Conservation (phyloP, 139 green algal species). For the Bryopsis sp. region DNA sequence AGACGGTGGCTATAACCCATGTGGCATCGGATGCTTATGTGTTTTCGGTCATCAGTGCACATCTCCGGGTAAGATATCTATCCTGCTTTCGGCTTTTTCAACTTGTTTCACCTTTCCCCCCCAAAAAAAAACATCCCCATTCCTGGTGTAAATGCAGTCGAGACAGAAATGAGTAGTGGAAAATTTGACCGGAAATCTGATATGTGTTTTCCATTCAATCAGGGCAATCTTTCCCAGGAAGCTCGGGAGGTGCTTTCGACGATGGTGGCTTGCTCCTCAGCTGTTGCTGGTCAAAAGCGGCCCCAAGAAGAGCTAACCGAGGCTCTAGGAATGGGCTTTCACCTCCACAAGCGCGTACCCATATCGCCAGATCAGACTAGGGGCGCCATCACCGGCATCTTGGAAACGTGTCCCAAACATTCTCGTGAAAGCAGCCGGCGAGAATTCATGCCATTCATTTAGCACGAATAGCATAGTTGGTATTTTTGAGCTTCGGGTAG, state of each 20-base stretch:
- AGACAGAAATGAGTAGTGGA: too few relatives aligned
- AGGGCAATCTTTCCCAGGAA: background rate
- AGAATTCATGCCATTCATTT: constrained; percentile 18
- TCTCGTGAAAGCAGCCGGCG: background rate
- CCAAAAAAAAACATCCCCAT: too few relatives aligned
- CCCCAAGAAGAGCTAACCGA: constrained; percentile 1
- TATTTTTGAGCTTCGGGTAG: too few relatives aligned
- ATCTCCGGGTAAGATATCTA: constrained; percentile 4
- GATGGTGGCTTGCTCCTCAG: constrained; percentile 7
- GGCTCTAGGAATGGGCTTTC: constrained; percentile 9
- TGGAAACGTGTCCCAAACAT: constrained; percentile 18
- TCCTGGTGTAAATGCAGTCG: constrained; percentile 11
- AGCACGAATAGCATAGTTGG: too few relatives aligned
- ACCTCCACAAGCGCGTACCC: background rate
- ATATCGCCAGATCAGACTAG: background rate
- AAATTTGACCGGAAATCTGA: background rate
- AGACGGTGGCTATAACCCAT: background rate
- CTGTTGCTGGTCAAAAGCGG: background rate
- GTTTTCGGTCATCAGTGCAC: constrained; percentile 7
- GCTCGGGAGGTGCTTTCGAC: constrained; percentile 2
- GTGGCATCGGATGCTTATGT: constrained; percentile 3
- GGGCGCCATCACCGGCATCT: background rate
- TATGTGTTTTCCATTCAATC: background rate
- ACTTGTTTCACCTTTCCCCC: too few relatives aligned
- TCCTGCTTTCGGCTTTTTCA: too few relatives aligned